These are phyloP conservation scores for Cytospora mali DNA, from an alignment of 2,329 filamentous ascomycete species.

Conservation along the genomic window DNA sequence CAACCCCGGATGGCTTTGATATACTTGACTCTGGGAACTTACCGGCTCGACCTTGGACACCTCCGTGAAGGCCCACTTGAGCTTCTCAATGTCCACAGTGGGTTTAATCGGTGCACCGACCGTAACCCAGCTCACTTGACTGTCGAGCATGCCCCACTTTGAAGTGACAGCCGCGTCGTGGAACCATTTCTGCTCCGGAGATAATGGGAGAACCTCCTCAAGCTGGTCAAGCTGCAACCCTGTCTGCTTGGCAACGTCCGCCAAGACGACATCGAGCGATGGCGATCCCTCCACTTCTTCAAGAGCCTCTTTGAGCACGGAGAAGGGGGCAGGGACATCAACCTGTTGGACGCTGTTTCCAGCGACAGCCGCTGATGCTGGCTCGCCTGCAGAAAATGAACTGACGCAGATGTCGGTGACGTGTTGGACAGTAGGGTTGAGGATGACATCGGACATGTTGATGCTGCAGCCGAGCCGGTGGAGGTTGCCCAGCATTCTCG, in stretches of 20 bases:
- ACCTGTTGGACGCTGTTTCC: neutral
- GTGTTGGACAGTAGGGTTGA: slow-evolving; percentile 4
- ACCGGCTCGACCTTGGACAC: slow-evolving; percentile 13
- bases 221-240: slow-evolving; percentile 1
- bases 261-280: neutral
- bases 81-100: slow-evolving; percentile 3
- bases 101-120: neutral
- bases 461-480: slow-evolving; percentile 3
- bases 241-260: neutral
- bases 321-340: slow-evolving; percentile 10
- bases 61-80: slow-evolving; percentile 13
- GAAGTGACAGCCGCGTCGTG: neutral
- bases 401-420: slow-evolving; percentile 3
- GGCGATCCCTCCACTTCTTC: neutral
- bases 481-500: slow-evolving; percentile 1
- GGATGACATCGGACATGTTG: slow-evolving; percentile 12
- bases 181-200: slow-evolving; percentile 6
- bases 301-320: neutral
- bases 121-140: slow-evolving; percentile 1
- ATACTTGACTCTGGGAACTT: neutral
- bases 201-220: slow-evolving; percentile 3
- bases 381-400: neutral
- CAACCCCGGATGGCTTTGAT: neutral
- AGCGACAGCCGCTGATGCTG: no score
- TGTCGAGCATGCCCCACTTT: neutral